phyloP scores from a whole-genome alignment of 78 protist species.

The Pirum gemmata region DNA sequence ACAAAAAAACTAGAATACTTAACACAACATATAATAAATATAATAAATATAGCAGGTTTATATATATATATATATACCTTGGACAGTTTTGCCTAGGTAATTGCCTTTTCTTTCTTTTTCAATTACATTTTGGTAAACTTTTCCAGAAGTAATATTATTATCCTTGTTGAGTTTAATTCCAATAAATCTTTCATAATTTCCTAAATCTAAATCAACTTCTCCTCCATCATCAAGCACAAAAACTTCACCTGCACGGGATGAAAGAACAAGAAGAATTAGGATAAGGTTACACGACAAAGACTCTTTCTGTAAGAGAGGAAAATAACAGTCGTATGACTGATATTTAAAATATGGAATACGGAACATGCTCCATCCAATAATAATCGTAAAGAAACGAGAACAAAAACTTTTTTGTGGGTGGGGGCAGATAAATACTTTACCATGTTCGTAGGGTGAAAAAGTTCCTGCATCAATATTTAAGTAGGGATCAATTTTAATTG shows the following conservation, averaged over 20 bases:
- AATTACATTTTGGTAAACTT: constrained; percentile 79
- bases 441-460: constrained; percentile 66
- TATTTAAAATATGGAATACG: too few relatives aligned
- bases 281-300: too few relatives aligned
- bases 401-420: too few relatives aligned
- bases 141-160: constrained; percentile 97
- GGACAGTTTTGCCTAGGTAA: constrained; percentile 96
- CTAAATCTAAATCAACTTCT: constrained; percentile 91
- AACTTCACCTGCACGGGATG: constrained; percentile 32
- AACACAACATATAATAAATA: too few relatives aligned
- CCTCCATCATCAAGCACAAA: constrained; percentile 89
- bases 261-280: constrained; percentile 45
- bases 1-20: too few relatives aligned
- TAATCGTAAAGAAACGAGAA: too few relatives aligned
- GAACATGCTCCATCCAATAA: too few relatives aligned
- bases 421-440: constrained; percentile 18
- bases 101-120: constrained; percentile 81
- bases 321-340: too few relatives aligned
- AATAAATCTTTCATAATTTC: constrained; percentile 94
- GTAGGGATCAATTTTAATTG: constrained; percentile 76
- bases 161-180: constrained; percentile 66
- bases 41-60: too few relatives aligned
- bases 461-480: constrained; percentile 76
- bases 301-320: too few relatives aligned
- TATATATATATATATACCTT: constrained; percentile 64